These are phyloP conservation scores for Russula brevipes DNA, from an alignment of 768 basidiomycete genomes.

Conservation along the genomic window DNA sequence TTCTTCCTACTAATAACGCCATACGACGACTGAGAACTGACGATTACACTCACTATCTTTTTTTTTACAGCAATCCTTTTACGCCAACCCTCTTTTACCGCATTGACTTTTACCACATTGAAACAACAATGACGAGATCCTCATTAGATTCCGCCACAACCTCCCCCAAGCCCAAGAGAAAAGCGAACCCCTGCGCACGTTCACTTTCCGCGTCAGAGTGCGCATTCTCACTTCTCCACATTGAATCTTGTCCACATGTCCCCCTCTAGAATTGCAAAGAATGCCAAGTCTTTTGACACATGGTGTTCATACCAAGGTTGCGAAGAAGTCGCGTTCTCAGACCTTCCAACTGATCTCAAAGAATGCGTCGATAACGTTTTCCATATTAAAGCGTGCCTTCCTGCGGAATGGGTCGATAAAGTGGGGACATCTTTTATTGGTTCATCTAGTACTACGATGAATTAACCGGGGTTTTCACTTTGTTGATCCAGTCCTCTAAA, in stretches of 20 bases:
- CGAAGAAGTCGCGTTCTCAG: constrained; percentile 45
- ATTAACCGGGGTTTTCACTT: background rate
- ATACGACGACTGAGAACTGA: constrained; percentile 4
- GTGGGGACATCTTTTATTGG: constrained; percentile 28
- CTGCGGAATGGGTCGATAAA: constrained; percentile 41
- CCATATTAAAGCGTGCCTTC: constrained; percentile 34
- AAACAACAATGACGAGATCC: constrained; percentile 12
- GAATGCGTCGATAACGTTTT: constrained; percentile 39
- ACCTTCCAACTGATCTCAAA: constrained; percentile 40
- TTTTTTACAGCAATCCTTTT: constrained; percentile 10
- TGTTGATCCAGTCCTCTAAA: constrained; percentile 27
- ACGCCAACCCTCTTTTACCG: constrained; percentile 5
- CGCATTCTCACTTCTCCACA: background rate
- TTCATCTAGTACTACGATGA: background rate
- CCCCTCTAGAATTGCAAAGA: constrained; percentile 43
- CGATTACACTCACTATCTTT: constrained; percentile 9
- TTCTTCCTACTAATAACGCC: background rate
- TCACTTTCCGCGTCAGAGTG: constrained; percentile 19
- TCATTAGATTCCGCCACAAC: constrained; percentile 16
- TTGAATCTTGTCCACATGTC: background rate
- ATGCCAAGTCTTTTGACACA: constrained; percentile 44
- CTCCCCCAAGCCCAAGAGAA: background rate
- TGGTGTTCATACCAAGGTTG: constrained; percentile 48
- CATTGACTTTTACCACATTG: background rate
- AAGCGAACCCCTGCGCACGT: background rate